A percentile compares a stretch with the other conserved stretches of the same genome.
Evolutionary conservation across 2,329 filamentous ascomycete genomes (phyloP).

Genomic region (Lecanicillium sp.): DNA sequence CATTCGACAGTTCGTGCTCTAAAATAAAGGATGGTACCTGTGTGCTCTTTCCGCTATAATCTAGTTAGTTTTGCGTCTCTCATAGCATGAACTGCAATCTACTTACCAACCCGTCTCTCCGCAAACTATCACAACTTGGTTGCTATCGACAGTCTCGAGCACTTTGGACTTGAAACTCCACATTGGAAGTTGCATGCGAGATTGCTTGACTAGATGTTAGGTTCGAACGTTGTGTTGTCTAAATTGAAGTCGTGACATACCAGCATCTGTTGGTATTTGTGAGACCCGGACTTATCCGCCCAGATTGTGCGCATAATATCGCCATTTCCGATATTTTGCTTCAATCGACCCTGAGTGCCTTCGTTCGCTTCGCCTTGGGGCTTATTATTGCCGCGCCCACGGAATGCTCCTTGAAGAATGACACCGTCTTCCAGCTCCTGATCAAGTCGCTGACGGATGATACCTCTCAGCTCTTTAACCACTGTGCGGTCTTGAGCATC

Average conservation of each 20-base stretch:
- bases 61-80: conserved; percentile 17
- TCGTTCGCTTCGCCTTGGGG: conserved; percentile 40
- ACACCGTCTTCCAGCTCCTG: conserved; percentile 67
- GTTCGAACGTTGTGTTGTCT: not conserved
- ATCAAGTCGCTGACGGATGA: conserved; percentile 62
- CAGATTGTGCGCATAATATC: conserved; percentile 52
- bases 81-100: too few relatives aligned
- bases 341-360: conserved; percentile 37
- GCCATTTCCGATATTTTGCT: conserved; percentile 28
- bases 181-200: conserved; percentile 78
- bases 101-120: conserved; percentile 83
- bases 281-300: conserved; percentile 47
- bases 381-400: conserved; percentile 45
- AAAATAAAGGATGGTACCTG: conserved; percentile 93
- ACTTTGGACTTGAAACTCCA: conserved; percentile 77
- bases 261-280: conserved; percentile 72
- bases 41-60: conserved; percentile 75
- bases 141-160: conserved; percentile 63
- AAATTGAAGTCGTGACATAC: conserved; percentile 27
- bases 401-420: conserved; percentile 69
- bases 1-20: conserved; percentile 76
- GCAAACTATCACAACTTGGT: conserved; percentile 88
- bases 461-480: conserved; percentile 59
- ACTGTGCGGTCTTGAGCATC: conserved; percentile 63
- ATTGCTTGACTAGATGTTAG: conserved; percentile 29